phyloP scores from a whole-genome alignment of 2,329 filamentous ascomycete genomes.

The Curvularia sp. region DNA sequence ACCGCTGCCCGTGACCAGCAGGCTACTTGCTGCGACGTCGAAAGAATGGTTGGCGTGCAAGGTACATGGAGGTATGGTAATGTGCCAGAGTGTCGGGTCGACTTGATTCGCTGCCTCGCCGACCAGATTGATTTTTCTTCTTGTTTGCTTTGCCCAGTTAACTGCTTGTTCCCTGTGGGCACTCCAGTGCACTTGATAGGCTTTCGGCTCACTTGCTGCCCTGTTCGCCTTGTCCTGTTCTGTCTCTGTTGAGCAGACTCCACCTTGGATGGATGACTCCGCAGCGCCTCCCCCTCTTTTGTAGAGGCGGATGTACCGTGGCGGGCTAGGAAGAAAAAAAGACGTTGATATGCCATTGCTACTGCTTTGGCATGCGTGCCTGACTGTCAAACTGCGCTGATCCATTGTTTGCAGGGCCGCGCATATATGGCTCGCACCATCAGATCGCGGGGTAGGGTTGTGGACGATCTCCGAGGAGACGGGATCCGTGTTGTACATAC shows the following conservation, averaged over 20 bases:
- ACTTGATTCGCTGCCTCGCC: slow-evolving; percentile 30
- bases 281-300: slow-evolving; percentile 2
- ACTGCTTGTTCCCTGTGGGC: slow-evolving; percentile 4
- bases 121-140: slow-evolving; percentile 6
- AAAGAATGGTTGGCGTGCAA: slow-evolving; percentile 9
- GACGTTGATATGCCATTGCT: background rate
- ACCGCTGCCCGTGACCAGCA: slow-evolving; percentile 18
- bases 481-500: slow-evolving; percentile 20
- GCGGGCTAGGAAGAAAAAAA: background rate
- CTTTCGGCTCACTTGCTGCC: slow-evolving; percentile 19
- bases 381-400: slow-evolving; percentile 12
- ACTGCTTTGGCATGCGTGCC: slow-evolving; percentile 11
- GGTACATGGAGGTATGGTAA: slow-evolving; percentile 10
- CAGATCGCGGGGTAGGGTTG: slow-evolving; percentile 28
- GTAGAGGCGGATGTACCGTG: background rate
- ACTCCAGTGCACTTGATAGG: background rate
- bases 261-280: slow-evolving; percentile 2
- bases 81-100: slow-evolving; percentile 21
- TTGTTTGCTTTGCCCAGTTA: slow-evolving; percentile 12
- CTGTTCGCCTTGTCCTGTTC: slow-evolving; percentile 7
- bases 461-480: slow-evolving; percentile 32
- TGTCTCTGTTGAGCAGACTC: slow-evolving; percentile 8
- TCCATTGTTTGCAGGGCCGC: slow-evolving; percentile 28
- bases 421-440: slow-evolving; percentile 25
- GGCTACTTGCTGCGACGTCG: slow-evolving; percentile 10